These are phyloP conservation scores for Hydnum rufescens DNA, from an alignment of 768 basidiomycete species.

Conservation along the genomic window DNA sequence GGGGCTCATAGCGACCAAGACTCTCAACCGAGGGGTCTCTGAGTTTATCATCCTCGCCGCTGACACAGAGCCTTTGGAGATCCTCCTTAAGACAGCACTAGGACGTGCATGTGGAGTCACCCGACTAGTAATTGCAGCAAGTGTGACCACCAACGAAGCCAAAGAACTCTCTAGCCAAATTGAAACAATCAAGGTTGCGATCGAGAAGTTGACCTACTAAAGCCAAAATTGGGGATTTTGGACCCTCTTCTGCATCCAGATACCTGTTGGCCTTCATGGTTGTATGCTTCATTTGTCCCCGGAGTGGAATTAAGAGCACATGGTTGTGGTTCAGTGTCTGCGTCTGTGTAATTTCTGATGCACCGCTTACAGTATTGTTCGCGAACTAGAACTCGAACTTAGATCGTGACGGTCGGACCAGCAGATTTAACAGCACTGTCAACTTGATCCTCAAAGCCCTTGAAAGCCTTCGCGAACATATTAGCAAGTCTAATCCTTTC, in stretches of 20 bases:
- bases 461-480: constrained; percentile 93
- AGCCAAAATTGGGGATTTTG: too few relatives aligned
- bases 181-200: constrained; percentile 58
- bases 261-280: too few relatives aligned
- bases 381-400: too few relatives aligned
- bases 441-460: constrained; percentile 76
- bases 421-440: constrained; percentile 60
- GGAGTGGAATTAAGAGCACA: too few relatives aligned
- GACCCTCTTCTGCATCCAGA: too few relatives aligned
- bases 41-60: constrained; percentile 95
- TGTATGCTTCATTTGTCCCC: too few relatives aligned
- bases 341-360: too few relatives aligned
- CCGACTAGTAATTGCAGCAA: constrained; percentile 84
- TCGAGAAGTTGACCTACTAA: constrained; percentile 45
- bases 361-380: too few relatives aligned
- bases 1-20: constrained; percentile 63
- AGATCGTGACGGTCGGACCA: constrained; percentile 32
- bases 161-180: constrained; percentile 83
- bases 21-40: constrained; percentile 90
- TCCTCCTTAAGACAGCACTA: constrained; percentile 88
- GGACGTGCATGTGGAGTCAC: constrained; percentile 93
- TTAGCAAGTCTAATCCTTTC: constrained; percentile 74
- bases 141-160: constrained; percentile 90
- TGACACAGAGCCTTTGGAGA: constrained; percentile 95
- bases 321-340: too few relatives aligned